Percentiles rank a stretch among this genome's conserved stretches.
Conservation (phyloP, 805 yeast species). For the Wickerhamomyces bisporus region DNA sequence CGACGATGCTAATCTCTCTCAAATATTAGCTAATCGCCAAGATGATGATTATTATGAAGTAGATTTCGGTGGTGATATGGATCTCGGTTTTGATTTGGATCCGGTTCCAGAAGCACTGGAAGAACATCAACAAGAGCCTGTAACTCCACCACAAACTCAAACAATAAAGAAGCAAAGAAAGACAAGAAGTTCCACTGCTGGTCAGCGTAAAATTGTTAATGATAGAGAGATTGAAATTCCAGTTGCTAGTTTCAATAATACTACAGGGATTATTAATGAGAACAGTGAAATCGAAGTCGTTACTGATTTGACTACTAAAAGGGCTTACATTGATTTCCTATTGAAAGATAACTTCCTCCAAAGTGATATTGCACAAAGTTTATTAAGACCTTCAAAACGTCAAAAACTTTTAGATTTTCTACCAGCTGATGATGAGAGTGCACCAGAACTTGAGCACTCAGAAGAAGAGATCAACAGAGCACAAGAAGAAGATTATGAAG, state of each 20-base stretch:
- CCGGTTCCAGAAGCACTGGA: slow-evolving; percentile 17
- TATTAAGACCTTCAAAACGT: slow-evolving; percentile 16
- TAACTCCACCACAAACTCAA: slow-evolving; percentile 1
- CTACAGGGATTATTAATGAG: slow-evolving; percentile 7
- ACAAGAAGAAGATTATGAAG: neutral
- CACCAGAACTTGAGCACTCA: slow-evolving; percentile 20
- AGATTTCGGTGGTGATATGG: slow-evolving; percentile 9
- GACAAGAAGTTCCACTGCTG: slow-evolving; percentile 10
- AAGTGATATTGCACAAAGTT: slow-evolving; percentile 13
- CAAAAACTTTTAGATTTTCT: slow-evolving; percentile 13
- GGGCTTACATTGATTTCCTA: slow-evolving; percentile 13
- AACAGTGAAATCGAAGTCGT: neutral
- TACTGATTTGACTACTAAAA: slow-evolving; percentile 14
- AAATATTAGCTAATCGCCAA: slow-evolving; percentile 1
- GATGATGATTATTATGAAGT: slow-evolving; percentile 3
- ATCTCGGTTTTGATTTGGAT: slow-evolving; percentile 11
- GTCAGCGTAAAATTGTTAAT: slow-evolving; percentile 15
- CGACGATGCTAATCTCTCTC: slow-evolving; percentile 16
- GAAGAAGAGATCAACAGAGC: slow-evolving; percentile 10
- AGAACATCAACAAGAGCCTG: slow-evolving; percentile 11
- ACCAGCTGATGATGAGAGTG: slow-evolving; percentile 8
- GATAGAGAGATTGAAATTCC: slow-evolving; percentile 24
- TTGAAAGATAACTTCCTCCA: slow-evolving; percentile 14
- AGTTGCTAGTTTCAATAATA: slow-evolving; percentile 14
- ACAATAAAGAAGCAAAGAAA: slow-evolving; percentile 9